Conservation (phyloP, 2,329 filamentous ascomycete species). For the Trichoderma hamatum region DNA sequence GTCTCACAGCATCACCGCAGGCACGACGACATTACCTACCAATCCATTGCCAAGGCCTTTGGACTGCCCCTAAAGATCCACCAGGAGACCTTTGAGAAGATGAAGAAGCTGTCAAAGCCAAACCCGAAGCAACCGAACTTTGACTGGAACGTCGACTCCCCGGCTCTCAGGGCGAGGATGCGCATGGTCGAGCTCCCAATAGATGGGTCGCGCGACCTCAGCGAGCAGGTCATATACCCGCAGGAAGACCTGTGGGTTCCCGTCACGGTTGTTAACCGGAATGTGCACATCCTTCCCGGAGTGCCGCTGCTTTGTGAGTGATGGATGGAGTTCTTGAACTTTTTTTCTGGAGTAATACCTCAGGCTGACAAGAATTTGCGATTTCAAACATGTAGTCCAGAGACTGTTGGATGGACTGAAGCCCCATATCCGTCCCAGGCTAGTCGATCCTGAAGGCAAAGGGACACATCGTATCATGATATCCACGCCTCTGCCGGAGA, state of each 20-base stretch:
- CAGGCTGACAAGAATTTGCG: neutral
- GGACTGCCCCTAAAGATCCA: slow-evolving; percentile 75
- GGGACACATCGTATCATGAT: slow-evolving; percentile 79
- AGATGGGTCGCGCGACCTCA: slow-evolving; percentile 65
- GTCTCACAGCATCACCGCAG: slow-evolving; percentile 48
- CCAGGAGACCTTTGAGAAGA: slow-evolving; percentile 73
- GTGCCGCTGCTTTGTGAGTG: slow-evolving; percentile 77
- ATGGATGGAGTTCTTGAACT: neutral
- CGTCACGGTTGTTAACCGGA: slow-evolving; percentile 84
- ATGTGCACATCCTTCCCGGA: slow-evolving; percentile 89
- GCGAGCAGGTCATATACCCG: slow-evolving; percentile 78
- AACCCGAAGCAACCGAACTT: slow-evolving; percentile 75
- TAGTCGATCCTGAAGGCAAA: slow-evolving; percentile 79
- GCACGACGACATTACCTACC: slow-evolving; percentile 97
- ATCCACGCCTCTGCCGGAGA: slow-evolving; percentile 86
- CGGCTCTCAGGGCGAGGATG: slow-evolving; percentile 76
- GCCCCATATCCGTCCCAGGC: slow-evolving; percentile 67
- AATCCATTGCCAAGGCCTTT: slow-evolving; percentile 91
- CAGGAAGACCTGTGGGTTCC: slow-evolving; percentile 88
- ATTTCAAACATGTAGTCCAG: slow-evolving; percentile 63
- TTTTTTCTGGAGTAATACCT: neutral
- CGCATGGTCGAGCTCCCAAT: slow-evolving; percentile 89
- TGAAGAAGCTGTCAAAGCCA: slow-evolving; percentile 79
- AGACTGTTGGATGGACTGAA: slow-evolving; percentile 76
- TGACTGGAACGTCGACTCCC: slow-evolving; percentile 81